Evolutionary conservation across 306 rosid genomes (phyloP).

Genomic region (Neltuma alba): DNA sequence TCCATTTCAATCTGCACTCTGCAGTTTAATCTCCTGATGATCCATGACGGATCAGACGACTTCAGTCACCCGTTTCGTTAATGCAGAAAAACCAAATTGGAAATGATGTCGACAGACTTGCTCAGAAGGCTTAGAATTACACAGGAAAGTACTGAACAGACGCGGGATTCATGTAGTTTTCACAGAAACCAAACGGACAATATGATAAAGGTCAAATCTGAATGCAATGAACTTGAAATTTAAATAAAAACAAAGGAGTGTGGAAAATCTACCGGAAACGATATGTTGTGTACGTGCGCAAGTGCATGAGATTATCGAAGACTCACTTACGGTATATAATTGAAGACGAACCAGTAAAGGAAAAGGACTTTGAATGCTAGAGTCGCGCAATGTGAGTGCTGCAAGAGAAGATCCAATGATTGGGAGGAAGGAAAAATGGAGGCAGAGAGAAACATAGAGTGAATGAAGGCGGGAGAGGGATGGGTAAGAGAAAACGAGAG

Average conservation of each 20-base stretch:
- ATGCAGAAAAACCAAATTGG: neutral
- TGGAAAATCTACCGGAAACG: neutral
- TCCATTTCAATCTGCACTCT: constrained; percentile 2
- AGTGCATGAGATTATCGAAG: neutral
- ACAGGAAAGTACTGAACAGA: neutral
- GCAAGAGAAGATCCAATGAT: neutral
- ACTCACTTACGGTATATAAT: neutral
- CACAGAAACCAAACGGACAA: neutral
- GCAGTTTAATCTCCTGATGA: neutral
- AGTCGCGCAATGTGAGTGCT: neutral
- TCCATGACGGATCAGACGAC: neutral
- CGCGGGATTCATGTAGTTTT: neutral
- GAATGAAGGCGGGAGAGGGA: constrained; percentile 11
- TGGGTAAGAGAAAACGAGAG: neutral
- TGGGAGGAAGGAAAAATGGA: neutral
- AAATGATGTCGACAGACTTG: neutral
- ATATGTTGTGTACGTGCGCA: neutral
- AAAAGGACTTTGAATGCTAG: neutral
- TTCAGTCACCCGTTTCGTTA: neutral
- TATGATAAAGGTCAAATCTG: neutral
- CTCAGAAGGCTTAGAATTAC: neutral
- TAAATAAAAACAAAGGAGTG: neutral
- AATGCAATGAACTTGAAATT: neutral
- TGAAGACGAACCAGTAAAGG: neutral
- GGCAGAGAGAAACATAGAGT: neutral